phyloP scores from a whole-genome alignment of 176 grass and related monocot species.

The Microstegium vimineum region DNA sequence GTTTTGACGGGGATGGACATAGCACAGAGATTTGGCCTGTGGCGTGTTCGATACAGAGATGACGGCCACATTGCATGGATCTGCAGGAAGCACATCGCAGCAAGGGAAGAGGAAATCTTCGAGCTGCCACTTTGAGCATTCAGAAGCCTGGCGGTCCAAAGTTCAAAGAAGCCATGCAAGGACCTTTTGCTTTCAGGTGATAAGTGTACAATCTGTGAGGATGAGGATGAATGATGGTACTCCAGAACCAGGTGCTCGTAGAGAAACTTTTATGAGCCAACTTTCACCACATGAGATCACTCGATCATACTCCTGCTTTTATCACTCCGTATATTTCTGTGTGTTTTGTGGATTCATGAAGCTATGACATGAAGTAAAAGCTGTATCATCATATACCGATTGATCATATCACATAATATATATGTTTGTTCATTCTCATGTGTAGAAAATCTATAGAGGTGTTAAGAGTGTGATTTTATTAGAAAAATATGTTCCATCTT shows the following conservation, averaged over 20 bases:
- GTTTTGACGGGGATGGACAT: slow-evolving; percentile 69
- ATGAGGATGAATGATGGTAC: not conserved
- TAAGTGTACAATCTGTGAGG: not conserved
- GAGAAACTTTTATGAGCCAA: not conserved
- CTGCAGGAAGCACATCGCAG: slow-evolving; percentile 68
- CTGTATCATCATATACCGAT: not conserved
- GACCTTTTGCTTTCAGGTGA: not conserved
- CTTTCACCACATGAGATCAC: not conserved
- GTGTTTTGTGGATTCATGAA: not conserved
- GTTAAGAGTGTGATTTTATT: too few relatives aligned
- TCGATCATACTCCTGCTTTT: not conserved
- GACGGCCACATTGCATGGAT: slow-evolving; percentile 72
- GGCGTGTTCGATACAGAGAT: slow-evolving; percentile 74
- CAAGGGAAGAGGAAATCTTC: slow-evolving; percentile 58
- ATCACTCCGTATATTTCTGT: not conserved
- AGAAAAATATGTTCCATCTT: not conserved
- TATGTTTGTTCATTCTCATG: not conserved
- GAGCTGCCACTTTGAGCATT: slow-evolving; percentile 64
- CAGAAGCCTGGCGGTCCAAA: not conserved
- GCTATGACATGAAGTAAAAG: not conserved
- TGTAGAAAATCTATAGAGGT: not conserved
- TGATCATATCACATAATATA: not conserved
- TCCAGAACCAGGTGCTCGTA: not conserved
- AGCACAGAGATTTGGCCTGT: slow-evolving; percentile 76
- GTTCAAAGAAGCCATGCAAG: not conserved